Evolutionary conservation across 495 filamentous ascomycete genomes (phyloP), one percentile per base, ranked within the genome.

Genomic region (Aspergillus funiculosus): DNA sequence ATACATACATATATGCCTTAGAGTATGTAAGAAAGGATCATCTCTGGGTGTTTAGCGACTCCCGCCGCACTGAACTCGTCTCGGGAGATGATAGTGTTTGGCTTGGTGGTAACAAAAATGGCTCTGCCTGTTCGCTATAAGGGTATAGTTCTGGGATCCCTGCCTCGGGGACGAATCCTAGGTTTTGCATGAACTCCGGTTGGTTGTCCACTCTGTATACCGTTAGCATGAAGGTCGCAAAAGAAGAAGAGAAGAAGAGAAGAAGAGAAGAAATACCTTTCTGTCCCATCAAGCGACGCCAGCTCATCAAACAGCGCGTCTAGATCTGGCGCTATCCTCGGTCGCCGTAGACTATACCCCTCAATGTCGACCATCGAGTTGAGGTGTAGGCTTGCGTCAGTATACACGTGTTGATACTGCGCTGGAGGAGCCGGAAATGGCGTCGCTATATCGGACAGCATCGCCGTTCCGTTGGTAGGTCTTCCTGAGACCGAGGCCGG

Each of bases 121-220:
- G 63, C 22, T 71, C 67, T n/a, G 61, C 59, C 25, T 67, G 65
- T 46, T 50, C 56, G 8, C 62, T 57, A 32, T 67, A 71, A 0
- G 65, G 61, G 41, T 64, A 69, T 0, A 69, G 46, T 36, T 69
- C 67, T 0, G 67, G 63, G 3, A 66, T 56, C 0, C 60, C 62
- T 0, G 59, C 53, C 30, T 69, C 62, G 0, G 67, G 51, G 4
- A 71, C 58, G 15, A 69, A 71, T 3, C 67, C 67, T 5, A 71
- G 47, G 14, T 71, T 71, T 35, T 71, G 67, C 67, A 71, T 71
- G 50, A 71, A 71, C 34, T 71, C 67, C 0, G 63, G 59, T 41
- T 60, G 59, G 40, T 67, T 67, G 31, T 71, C 67, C 34, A 60
- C 35, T 39, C 67, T 71, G 20, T 0, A 37, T 0, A 13, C 13